phyloP scores from a whole-genome alignment of 208 protist genomes.

The Porcisia hertigi region DNA sequence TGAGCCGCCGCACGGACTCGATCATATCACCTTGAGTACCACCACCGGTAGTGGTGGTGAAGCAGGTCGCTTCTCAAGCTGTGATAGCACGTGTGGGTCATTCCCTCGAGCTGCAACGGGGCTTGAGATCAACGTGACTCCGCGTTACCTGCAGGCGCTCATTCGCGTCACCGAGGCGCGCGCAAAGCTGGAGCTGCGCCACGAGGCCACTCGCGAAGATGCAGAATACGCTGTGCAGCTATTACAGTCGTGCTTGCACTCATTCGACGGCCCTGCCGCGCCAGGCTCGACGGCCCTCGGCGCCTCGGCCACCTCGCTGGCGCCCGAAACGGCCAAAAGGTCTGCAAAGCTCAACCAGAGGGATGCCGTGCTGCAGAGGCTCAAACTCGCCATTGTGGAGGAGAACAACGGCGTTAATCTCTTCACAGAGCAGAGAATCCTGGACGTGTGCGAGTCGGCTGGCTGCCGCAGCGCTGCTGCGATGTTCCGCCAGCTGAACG shows the following conservation, averaged over 20 bases:
- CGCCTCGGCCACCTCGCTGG: not conserved
- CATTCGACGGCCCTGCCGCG: constrained; percentile 32
- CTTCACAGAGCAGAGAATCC: constrained; percentile 52
- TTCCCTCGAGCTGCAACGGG: not conserved
- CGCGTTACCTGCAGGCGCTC: constrained; percentile 95
- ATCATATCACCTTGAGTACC: not conserved
- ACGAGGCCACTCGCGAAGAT: constrained; percentile 90
- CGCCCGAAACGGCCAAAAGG: constrained; percentile 23
- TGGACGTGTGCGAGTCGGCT: constrained; percentile 68
- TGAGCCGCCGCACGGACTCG: constrained; percentile 14
- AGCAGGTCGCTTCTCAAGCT: not conserved
- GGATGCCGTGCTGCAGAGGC: constrained; percentile 63
- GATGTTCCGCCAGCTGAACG: constrained; percentile 85
- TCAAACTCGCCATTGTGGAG: constrained; percentile 63
- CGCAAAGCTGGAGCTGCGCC: constrained; percentile 91
- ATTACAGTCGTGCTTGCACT: constrained; percentile 73
- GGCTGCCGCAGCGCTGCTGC: constrained; percentile 69
- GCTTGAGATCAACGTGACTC: constrained; percentile 85
- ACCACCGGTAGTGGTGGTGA: constrained; percentile 6
- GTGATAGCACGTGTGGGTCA: not conserved
- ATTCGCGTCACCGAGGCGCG: constrained; percentile 93
- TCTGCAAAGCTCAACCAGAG: constrained; percentile 48
- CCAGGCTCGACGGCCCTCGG: constrained; percentile 24
- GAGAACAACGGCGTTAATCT: constrained; percentile 53
- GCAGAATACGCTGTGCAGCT: constrained; percentile 92